Conservation (phyloP, 176 grass and related monocot species). For the Aegilops bicornis region DNA sequence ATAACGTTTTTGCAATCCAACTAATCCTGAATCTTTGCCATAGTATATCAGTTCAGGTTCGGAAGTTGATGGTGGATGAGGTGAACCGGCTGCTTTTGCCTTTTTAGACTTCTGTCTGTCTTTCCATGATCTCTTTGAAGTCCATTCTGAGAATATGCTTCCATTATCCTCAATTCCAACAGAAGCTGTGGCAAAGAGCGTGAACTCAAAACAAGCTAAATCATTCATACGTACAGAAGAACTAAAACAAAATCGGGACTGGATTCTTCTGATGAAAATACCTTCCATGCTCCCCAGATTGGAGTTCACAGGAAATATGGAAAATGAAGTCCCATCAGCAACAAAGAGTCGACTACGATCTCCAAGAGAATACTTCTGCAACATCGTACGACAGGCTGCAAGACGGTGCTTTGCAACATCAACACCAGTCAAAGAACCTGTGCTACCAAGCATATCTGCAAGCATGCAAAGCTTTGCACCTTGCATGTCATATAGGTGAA, state of each 20-base stretch:
- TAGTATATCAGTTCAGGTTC: conserved; percentile 95
- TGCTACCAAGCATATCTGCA: conserved; percentile 66
- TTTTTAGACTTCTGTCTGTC: conserved; percentile 63
- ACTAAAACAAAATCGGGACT: conserved; percentile 18
- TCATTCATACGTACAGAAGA: neutral
- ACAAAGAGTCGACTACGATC: conserved; percentile 81
- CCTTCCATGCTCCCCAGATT: conserved; percentile 21
- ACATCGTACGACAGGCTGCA: conserved; percentile 88
- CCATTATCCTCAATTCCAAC: conserved; percentile 26
- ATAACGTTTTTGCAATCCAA: conserved; percentile 62
- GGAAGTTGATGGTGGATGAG: conserved; percentile 34
- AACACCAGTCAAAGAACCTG: conserved; percentile 89
- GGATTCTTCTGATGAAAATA: conserved; percentile 24
- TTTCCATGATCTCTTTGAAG: conserved; percentile 76
- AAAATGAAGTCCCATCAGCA: conserved; percentile 85
- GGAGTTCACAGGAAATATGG: conserved; percentile 58
- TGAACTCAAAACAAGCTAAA: conserved; percentile 7
- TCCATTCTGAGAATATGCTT: conserved; percentile 67
- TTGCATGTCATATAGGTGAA: conserved; percentile 31
- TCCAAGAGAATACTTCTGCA: conserved; percentile 89
- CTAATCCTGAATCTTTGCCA: conserved; percentile 86
- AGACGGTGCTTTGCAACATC: conserved; percentile 86
- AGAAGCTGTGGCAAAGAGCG: conserved; percentile 37
- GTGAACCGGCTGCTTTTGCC: conserved; percentile 41
- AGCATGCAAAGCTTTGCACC: conserved; percentile 99